Conservation (phyloP, 2,329 filamentous ascomycete genomes). For the Nemania diffusa region DNA sequence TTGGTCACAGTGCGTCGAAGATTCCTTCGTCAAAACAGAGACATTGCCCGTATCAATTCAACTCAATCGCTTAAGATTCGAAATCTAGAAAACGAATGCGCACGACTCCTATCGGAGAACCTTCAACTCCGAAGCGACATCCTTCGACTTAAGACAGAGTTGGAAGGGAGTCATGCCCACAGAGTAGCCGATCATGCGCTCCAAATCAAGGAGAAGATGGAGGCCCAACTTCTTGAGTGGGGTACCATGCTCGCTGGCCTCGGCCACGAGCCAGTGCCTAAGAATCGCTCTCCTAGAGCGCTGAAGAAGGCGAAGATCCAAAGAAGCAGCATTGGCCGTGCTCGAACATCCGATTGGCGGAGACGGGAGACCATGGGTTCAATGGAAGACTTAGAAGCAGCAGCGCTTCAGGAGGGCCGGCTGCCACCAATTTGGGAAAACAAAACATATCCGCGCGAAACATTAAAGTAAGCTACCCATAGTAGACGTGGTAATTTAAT, state of each 20-base stretch:
- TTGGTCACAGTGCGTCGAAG: slow-evolving; percentile 73
- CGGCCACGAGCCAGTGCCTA: slow-evolving; percentile 66
- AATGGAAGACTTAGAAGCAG: slow-evolving; percentile 58
- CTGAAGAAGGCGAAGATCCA: slow-evolving; percentile 56
- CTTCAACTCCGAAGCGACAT: slow-evolving; percentile 77
- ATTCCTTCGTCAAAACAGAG: slow-evolving; percentile 84
- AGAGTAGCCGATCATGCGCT: slow-evolving; percentile 73
- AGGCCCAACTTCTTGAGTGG: slow-evolving; percentile 78
- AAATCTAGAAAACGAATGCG: slow-evolving; percentile 78
- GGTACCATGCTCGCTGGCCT: slow-evolving; percentile 73
- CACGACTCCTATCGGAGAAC: slow-evolving; percentile 81
- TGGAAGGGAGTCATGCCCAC: slow-evolving; percentile 69
- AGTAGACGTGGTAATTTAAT: not conserved
- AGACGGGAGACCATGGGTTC: slow-evolving; percentile 62
- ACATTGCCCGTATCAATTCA: slow-evolving; percentile 83
- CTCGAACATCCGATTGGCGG: slow-evolving; percentile 65
- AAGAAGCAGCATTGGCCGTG: slow-evolving; percentile 53
- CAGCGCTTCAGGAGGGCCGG: slow-evolving; percentile 63
- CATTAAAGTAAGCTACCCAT: slow-evolving; percentile 65
- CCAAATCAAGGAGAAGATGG: slow-evolving; percentile 75
- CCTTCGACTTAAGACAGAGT: slow-evolving; percentile 73
- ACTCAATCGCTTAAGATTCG: slow-evolving; percentile 81
- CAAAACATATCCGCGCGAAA: slow-evolving; percentile 73
- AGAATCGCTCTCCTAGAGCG: slow-evolving; percentile 57
- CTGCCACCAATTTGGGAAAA: slow-evolving; percentile 76